Base-by-base conservation (phyloP, 306 rosid species). In the Notholithocarpus densiflorus region DNA sequence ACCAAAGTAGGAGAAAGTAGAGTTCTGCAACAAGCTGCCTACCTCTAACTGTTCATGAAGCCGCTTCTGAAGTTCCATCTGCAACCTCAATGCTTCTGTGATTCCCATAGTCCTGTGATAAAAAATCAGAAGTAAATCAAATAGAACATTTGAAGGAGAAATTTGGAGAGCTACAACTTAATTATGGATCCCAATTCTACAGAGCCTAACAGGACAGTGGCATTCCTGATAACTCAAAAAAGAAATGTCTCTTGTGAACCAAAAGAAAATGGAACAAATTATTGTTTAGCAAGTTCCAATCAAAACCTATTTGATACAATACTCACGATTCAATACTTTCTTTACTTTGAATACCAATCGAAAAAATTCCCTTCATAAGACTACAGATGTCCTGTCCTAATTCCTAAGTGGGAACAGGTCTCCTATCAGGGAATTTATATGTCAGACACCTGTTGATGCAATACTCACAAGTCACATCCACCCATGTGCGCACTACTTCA, bases 1-100 rank as follows among this genome's bases (percentile, higher is more conserved):
- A 75, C 23, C 40, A 17, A 26, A 71, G 18, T 23, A 26, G 7
- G 21, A 29, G 13, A 56, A 75, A 74, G 56, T 78, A 71, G 45
- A 43, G 43, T 52, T 54, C 14, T 51, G 37, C 68, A 12, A 71
- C 78, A 57, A 68, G 70, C n/a, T 34, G 40, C 84, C 81, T 79
- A 95, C 99, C 98, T 95, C 99, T 34, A 95, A 98, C 83, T 93
- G 99, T 75, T 95, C 99, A 59, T 95, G 99, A 72, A 95, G 99
- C 84, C 89, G 90, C 87, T 95, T 95, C 89, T 95, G 99, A 85
- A 95, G 96, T 77, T 95, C 99, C 89, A 95, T 91, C 83, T 95
- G 99, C 86, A 95, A 84, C 66, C 94, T 87, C 88, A 95, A 84
- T 48, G 99, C 93, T 82, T 93, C 99, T 12, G 97, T 91, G 79